Base-by-base conservation (phyloP, 73 alveolate genomes). In the Symbiodinium pilosum region DNA sequence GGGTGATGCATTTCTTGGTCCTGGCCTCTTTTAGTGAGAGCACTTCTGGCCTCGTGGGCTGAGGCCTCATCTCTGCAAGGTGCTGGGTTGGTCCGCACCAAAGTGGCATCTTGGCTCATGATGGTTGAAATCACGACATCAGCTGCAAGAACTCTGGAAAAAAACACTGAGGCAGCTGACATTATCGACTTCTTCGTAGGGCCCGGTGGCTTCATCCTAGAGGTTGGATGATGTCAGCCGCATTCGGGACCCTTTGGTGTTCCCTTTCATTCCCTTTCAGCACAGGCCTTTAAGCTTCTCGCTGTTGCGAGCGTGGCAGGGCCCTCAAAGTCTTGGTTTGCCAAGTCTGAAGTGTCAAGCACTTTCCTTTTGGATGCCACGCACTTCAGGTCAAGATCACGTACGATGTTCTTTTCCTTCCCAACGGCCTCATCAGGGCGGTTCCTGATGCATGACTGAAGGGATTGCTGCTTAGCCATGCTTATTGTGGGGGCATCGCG, bases 351-450 rank as follows among this genome's bases (percentile, higher is more conserved):
- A 12, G n/a, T 34, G 28, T 30, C 26, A 0, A 54, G 71, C 18
- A 54, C 26, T 30, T 30, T 54, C 71, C 71, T 54, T 30, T 54
- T 47, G n/a, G n/a, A n/a, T n/a, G n/a, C n/a, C n/a, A n/a, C 16
- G 71, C 71, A 12, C 26, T 54, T 54, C 83, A 86, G 93, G 36
- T 86, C 56, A 86, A 86, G 93, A 86, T 86, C 71, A 75, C 64
- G 21, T 86, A 42, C 64, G 93, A 86, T 54, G 77, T 86, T 51
- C 81, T 86, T 21, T 86, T 86, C 83, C 93, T 86, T 18, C 93
- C 93, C 38, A 86, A 86, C 32, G 93, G 93, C 56, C 83, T 86
- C 40, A 86, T 86, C 93, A 71, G 93, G 21, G 93, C 93, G 39
- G 43, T 86, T 71, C 93, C 93, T 44, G 64, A 52, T 75, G n/a